phyloP scores from a whole-genome alignment of 768 basidiomycete species.

The Leccinum imitatum region DNA sequence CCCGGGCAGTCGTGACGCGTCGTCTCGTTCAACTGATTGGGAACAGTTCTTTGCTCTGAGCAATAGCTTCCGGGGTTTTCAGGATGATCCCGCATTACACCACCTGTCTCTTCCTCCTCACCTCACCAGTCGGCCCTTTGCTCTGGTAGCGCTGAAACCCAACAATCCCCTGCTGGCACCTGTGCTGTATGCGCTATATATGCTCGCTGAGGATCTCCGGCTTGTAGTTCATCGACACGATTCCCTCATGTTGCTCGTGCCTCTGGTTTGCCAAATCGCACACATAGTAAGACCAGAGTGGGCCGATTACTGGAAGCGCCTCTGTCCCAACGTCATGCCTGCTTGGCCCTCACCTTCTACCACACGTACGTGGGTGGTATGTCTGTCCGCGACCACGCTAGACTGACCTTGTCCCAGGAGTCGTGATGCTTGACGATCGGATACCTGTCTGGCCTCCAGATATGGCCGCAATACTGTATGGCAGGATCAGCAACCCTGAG shows the following conservation, averaged over 20 bases:
- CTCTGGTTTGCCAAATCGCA: constrained; percentile 63
- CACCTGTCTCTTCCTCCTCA: constrained; percentile 40
- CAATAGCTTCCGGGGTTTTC: constrained; percentile 46
- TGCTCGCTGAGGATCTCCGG: constrained; percentile 70
- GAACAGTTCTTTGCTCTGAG: constrained; percentile 42
- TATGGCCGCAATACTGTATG: constrained; percentile 61
- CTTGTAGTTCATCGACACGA: constrained; percentile 55
- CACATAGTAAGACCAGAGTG: constrained; percentile 74
- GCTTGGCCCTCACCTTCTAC: constrained; percentile 56
- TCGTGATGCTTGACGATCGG: constrained; percentile 59
- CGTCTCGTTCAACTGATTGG: constrained; percentile 43
- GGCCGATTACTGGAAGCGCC: constrained; percentile 90
- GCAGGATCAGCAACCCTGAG: constrained; percentile 61
- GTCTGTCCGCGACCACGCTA: not conserved
- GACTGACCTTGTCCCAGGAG: constrained; percentile 32
- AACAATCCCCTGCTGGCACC: constrained; percentile 49
- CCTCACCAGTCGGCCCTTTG: constrained; percentile 28
- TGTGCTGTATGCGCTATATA: constrained; percentile 73
- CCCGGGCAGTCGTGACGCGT: constrained; percentile 13
- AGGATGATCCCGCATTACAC: constrained; percentile 59
- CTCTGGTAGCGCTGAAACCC: constrained; percentile 31
- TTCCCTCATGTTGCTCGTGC: constrained; percentile 55
- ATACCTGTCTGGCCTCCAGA: constrained; percentile 80
- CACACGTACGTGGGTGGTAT: constrained; percentile 21
- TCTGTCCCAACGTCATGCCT: constrained; percentile 62